These are phyloP conservation scores for Ophiocordyceps camponoti-floridani DNA, from an alignment of 2,329 filamentous ascomycete species.

Conservation along the genomic window DNA sequence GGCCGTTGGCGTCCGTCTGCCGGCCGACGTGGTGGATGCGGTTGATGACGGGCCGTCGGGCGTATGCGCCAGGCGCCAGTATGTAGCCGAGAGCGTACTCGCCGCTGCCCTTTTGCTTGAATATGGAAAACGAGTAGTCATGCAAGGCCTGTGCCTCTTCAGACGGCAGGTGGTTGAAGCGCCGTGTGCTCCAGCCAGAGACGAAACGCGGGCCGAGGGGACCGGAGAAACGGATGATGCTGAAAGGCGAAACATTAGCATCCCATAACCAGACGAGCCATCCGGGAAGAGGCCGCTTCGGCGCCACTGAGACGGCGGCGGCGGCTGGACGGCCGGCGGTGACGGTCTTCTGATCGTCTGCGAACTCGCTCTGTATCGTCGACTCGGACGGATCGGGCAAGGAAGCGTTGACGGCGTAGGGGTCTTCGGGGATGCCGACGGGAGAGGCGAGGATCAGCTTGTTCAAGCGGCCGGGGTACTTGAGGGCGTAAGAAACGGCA, in stretches of 20 bases:
- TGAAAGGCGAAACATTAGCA: slow-evolving; percentile 90
- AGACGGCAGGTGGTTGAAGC: slow-evolving; percentile 73
- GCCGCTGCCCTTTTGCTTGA: slow-evolving; percentile 78
- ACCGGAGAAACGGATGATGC: slow-evolving; percentile 70
- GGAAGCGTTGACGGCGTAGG: slow-evolving; percentile 65
- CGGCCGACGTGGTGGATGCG: slow-evolving; percentile 75
- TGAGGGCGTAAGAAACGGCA: slow-evolving; percentile 84
- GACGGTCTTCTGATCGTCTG: slow-evolving; percentile 47
- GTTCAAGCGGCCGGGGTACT: slow-evolving; percentile 87
- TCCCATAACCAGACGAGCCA: slow-evolving; percentile 96
- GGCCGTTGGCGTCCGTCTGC: slow-evolving; percentile 22
- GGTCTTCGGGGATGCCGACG: slow-evolving; percentile 87
- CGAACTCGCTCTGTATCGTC: slow-evolving; percentile 60
- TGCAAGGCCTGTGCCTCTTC: slow-evolving; percentile 74
- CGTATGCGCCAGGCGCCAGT: slow-evolving; percentile 83
- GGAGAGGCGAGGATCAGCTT: slow-evolving; percentile 92
- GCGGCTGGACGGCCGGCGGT: slow-evolving; percentile 6
- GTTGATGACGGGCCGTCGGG: slow-evolving; percentile 70
- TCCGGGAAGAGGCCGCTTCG: slow-evolving; percentile 47
- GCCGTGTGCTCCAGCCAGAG: slow-evolving; percentile 83
- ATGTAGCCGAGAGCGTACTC: slow-evolving; percentile 90
- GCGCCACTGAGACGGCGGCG: slow-evolving; percentile 15
- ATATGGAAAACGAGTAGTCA: slow-evolving; percentile 86
- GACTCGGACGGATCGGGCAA: slow-evolving; percentile 64
- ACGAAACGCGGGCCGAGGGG: slow-evolving; percentile 83